Evolutionary conservation across 169 alveolate genomes (phyloP).

Genomic region (Ichthyophthirius multifiliis): DNA sequence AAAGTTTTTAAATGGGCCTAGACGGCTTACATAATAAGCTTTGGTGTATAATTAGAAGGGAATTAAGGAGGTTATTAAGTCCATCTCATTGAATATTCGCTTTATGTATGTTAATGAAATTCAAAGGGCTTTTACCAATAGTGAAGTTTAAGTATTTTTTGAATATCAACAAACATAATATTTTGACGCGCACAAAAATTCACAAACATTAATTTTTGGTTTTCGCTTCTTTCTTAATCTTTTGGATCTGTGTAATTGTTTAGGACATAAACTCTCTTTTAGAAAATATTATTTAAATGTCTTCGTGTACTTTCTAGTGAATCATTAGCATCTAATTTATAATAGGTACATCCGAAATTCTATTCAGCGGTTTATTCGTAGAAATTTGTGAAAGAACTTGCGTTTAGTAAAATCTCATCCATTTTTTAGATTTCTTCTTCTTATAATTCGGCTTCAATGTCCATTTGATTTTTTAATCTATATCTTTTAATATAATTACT

Average conservation of each 20-base stretch:
- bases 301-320: constrained; percentile 15
- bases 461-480: constrained; percentile 32
- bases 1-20: neutral
- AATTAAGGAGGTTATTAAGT: neutral
- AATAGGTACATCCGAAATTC: constrained; percentile 8
- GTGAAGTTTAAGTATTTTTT: constrained; percentile 3
- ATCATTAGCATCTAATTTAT: constrained; percentile 15
- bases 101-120: neutral
- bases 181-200: constrained; percentile 24
- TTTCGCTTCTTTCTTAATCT: neutral
- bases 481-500: constrained; percentile 19
- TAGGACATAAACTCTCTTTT: constrained; percentile 36
- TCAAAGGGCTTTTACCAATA: neutral
- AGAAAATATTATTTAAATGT: constrained; percentile 14
- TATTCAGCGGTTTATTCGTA: neutral
- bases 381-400: neutral
- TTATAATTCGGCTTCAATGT: constrained; percentile 21
- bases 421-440: constrained; percentile 32
- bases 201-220: constrained; percentile 18
- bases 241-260: neutral
- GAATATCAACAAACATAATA: constrained; percentile 29
- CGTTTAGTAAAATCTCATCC: neutral
- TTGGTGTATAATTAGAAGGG: constrained; percentile 36
- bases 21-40: constrained; percentile 3
- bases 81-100: constrained; percentile 44